Evolutionary conservation across 2,329 filamentous ascomycete genomes (phyloP).

Genomic region (Colletotrichum gigasporum): DNA sequence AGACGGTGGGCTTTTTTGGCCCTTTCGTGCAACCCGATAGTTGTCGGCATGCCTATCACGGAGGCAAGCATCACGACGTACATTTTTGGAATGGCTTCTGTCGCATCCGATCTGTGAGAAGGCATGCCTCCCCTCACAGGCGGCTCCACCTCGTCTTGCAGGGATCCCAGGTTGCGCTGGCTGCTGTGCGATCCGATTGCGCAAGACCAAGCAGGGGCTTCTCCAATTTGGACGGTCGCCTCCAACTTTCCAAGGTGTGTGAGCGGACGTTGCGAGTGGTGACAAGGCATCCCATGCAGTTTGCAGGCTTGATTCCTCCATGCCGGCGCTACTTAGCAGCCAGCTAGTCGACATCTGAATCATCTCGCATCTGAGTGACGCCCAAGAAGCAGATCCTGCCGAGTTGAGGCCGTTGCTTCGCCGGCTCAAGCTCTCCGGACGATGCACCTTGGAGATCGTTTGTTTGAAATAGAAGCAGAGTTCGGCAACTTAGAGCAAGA

Average conservation of each 20-base stretch:
- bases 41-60: not conserved
- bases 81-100: conserved; percentile 6
- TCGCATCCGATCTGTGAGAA: not conserved
- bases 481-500: not conserved
- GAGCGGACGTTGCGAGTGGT: conserved; percentile 8
- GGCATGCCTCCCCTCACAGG: not conserved
- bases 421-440: conserved; percentile 6
- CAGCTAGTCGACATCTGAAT: not conserved
- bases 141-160: conserved; percentile 1
- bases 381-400: conserved; percentile 4
- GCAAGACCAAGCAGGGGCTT: conserved; percentile 4
- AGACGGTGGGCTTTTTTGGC: not conserved
- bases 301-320: not conserved
- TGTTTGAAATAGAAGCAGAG: conserved; percentile 4
- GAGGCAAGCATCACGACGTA: not conserved
- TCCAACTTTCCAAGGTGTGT: conserved; percentile 11
- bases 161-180: not conserved
- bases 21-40: not conserved
- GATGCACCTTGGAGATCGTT: not conserved
- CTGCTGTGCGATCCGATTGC: conserved; percentile 18
- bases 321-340: not conserved
- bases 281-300: not conserved
- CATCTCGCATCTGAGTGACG: not conserved
- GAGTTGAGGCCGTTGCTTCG: not conserved
- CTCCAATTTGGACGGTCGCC: conserved; percentile 14